These are phyloP conservation scores for Hypomyces rosellus DNA, from an alignment of 2,329 filamentous ascomycete species.

Conservation along the genomic window DNA sequence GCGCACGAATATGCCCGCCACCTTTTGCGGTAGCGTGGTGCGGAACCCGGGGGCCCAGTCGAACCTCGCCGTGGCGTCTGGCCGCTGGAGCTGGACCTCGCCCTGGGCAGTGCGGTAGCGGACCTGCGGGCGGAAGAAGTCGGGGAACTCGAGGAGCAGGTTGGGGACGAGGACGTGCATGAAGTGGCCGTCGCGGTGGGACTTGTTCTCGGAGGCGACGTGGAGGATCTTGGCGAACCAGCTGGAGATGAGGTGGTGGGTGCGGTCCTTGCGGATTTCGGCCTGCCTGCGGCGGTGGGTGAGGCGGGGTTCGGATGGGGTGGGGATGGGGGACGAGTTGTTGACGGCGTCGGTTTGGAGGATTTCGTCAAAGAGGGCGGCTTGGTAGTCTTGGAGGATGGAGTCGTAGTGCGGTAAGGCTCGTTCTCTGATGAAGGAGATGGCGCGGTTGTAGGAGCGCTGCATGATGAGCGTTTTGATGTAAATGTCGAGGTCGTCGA, in stretches of 20 bases:
- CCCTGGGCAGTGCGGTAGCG: slow-evolving; percentile 29
- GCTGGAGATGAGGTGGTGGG: slow-evolving; percentile 23
- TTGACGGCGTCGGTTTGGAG: slow-evolving; percentile 21
- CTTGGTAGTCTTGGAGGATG: slow-evolving; percentile 20
- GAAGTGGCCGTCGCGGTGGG: slow-evolving; percentile 18
- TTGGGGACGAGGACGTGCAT: slow-evolving; percentile 21
- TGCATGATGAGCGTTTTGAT: slow-evolving; percentile 33
- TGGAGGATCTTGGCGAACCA: slow-evolving; percentile 24
- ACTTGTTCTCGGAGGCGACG: slow-evolving; percentile 16
- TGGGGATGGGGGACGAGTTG: neutral
- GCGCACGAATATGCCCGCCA: slow-evolving; percentile 13
- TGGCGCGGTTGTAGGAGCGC: slow-evolving; percentile 23
- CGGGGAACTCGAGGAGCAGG: slow-evolving; percentile 27
- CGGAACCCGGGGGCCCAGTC: slow-evolving; percentile 18
- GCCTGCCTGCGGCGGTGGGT: slow-evolving; percentile 21
- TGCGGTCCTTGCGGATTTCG: slow-evolving; percentile 27
- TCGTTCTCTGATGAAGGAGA: slow-evolving; percentile 33
- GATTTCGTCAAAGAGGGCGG: slow-evolving; percentile 27
- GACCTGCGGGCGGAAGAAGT: slow-evolving; percentile 27
- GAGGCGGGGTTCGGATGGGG: slow-evolving; percentile 10
- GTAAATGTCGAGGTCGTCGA: slow-evolving; percentile 47
- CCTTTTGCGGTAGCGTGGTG: slow-evolving; percentile 22
- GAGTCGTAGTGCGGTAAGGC: slow-evolving; percentile 33
- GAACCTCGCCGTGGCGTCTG: slow-evolving; percentile 17
- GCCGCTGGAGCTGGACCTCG: slow-evolving; percentile 20